phyloP scores from a whole-genome alignment of 2,329 filamentous ascomycete genomes.

The Thermoascus crustaceus region DNA sequence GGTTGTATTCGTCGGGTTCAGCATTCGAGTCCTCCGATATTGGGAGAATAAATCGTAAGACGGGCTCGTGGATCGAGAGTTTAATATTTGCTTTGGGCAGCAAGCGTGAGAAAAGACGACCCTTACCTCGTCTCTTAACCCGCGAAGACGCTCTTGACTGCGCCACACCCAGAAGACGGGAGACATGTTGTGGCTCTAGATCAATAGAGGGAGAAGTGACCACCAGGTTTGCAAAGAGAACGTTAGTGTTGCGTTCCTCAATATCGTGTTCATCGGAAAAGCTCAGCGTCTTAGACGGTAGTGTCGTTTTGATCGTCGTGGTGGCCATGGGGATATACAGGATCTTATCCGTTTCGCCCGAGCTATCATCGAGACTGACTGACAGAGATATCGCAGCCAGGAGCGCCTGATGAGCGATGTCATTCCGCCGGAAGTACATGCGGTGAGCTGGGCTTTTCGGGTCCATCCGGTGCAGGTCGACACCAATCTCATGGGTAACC shows the following conservation, averaged over 20 bases:
- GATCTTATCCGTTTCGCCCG: conserved; percentile 74
- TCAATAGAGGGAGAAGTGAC: conserved; percentile 93
- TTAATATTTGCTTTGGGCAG: conserved; percentile 92
- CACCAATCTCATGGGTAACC: conserved; percentile 91
- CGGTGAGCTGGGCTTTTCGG: conserved; percentile 88
- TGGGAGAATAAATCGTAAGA: conserved; percentile 79
- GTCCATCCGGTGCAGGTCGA: conserved; percentile 86
- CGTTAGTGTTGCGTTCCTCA: conserved; percentile 87
- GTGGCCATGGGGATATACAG: conserved; percentile 96
- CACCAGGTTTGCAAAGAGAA: conserved; percentile 91
- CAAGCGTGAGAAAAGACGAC: conserved; percentile 76
- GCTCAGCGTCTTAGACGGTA: conserved; percentile 89
- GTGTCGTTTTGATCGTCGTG: conserved; percentile 84
- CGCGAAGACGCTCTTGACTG: conserved; percentile 45
- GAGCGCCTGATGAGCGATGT: conserved; percentile 90
- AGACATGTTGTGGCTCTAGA: conserved; percentile 83
- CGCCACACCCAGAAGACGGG: conserved; percentile 69
- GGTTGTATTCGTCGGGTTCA: conserved; percentile 75
- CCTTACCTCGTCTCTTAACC: conserved; percentile 38
- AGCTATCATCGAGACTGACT: conserved; percentile 83
- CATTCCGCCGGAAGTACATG: conserved; percentile 93
- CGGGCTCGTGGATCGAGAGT: conserved; percentile 92
- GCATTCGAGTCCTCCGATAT: conserved; percentile 53
- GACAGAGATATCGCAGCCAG: conserved; percentile 88
- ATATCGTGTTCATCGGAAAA: conserved; percentile 61